Evolutionary conservation across 2,329 filamentous ascomycete genomes (phyloP).

Genomic region (Harringtonia aguacate): DNA sequence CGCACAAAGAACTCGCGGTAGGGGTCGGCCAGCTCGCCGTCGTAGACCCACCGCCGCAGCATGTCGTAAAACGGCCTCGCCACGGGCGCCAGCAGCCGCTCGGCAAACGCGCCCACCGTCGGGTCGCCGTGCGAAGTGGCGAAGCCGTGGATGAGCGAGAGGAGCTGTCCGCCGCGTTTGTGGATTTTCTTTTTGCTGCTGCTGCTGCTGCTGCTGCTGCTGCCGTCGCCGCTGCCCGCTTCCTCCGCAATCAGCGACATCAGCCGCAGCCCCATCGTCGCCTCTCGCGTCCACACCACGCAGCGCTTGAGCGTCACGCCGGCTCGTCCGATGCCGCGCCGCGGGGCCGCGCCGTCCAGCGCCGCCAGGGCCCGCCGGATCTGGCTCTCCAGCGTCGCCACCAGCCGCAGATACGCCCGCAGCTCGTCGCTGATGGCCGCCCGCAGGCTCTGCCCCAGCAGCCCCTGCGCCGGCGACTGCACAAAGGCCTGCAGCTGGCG

Average conservation of each 20-base stretch:
- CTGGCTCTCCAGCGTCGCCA: constrained; percentile 86
- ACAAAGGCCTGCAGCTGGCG: constrained; percentile 71
- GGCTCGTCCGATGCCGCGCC: constrained; percentile 66
- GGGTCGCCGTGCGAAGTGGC: constrained; percentile 92
- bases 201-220: too few relatives aligned
- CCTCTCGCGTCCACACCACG: constrained; percentile 93
- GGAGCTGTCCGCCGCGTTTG: constrained; percentile 77
- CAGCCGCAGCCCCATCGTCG: constrained; percentile 85
- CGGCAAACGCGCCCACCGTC: constrained; percentile 86
- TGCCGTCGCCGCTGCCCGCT: constrained; percentile 45
- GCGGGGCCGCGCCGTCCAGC: constrained; percentile 56
- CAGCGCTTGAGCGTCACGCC: constrained; percentile 92
- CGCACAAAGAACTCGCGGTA: constrained; percentile 92
- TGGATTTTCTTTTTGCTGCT: too few relatives aligned
- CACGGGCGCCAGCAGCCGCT: constrained; percentile 75
- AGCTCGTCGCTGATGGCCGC: constrained; percentile 79
- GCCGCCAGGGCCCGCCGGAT: constrained; percentile 72
- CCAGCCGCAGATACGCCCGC: constrained; percentile 77
- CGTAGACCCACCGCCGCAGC: constrained; percentile 93
- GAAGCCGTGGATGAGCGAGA: constrained; percentile 87
- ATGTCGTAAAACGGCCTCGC: constrained; percentile 96
- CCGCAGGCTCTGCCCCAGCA: constrained; percentile 86
- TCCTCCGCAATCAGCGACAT: constrained; percentile 94
- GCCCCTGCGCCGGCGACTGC: constrained; percentile 66
- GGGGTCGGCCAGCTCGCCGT: constrained; percentile 94